Evolutionary conservation across 2,329 filamentous ascomycete species (phyloP).

Genomic region (Penicillium freii): DNA sequence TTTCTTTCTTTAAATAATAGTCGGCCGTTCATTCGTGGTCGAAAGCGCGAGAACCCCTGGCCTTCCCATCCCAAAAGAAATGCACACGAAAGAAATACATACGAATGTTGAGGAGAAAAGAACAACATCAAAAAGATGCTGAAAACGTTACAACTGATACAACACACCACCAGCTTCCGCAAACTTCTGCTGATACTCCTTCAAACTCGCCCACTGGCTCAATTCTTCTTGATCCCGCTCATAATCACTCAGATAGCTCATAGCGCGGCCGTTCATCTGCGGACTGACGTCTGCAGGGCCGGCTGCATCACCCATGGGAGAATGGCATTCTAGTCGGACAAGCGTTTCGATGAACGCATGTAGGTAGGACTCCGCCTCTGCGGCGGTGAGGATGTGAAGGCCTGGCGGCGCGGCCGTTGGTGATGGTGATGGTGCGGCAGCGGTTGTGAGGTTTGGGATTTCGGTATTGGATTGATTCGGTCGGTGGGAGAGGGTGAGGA

Average conservation of each 20-base stretch:
- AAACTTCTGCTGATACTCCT: slow-evolving; percentile 74
- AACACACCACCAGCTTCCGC: slow-evolving; percentile 59
- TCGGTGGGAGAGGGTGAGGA: slow-evolving; percentile 62
- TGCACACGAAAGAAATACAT: too few relatives aligned
- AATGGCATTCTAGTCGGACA: slow-evolving; percentile 67
- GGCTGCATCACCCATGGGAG: slow-evolving; percentile 25
- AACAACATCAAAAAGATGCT: neutral
- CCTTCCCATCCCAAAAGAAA: neutral
- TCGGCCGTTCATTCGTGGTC: neutral
- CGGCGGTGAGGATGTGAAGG: slow-evolving; percentile 32
- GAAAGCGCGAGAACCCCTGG: neutral
- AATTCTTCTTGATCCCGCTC: slow-evolving; percentile 75
- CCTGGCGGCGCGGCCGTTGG: slow-evolving; percentile 54
- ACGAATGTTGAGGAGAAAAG: neutral
- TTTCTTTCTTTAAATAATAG: neutral
- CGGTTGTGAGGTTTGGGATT: slow-evolving; percentile 13
- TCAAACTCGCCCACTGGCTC: slow-evolving; percentile 72
- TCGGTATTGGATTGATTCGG: slow-evolving; percentile 40
- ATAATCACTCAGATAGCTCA: slow-evolving; percentile 41
- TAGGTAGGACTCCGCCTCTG: slow-evolving; percentile 68
- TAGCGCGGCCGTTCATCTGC: slow-evolving; percentile 31
- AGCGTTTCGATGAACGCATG: slow-evolving; percentile 71
- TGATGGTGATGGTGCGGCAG: slow-evolving; percentile 58
- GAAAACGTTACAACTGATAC: slow-evolving; percentile 27
- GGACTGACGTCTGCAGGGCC: slow-evolving; percentile 45